Base-by-base conservation (phyloP, 75 land plant genomes). In the Pinus albicaulis region DNA sequence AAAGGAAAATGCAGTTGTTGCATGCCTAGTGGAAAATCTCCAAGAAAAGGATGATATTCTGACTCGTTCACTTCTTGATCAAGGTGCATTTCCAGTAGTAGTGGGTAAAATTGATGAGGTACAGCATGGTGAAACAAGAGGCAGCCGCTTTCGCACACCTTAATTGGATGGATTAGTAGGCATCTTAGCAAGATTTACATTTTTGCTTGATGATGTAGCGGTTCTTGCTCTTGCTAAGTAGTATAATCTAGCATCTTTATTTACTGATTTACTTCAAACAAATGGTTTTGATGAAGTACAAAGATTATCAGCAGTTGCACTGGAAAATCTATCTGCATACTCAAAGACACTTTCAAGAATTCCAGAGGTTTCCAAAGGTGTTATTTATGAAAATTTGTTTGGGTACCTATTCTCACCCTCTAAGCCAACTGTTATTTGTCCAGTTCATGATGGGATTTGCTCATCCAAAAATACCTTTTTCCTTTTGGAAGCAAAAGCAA, bases 271-370 rank as follows among this genome's bases (percentile, higher is more conserved):
- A 57, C 88, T 98, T 55, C 92, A 86, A 57, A 64, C 89, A 38
- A 92, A 81, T 77, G 91, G 91, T 17, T 84, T 86, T 36, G 99
- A 98, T 65, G 94, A 91, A 26, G 89, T 98, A 3, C 99, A 92
- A 71, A 80, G 79, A 74, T 85, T 82, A 44, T 91, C 94, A 34
- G 98, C 98, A 4, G 16, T 68, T 44, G 93, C 96, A 61, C 78
- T 98, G 77, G 91, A 91, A 72, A 93, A 92, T 79, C 78, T 98
- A n/a, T 95, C 98, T 2, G 73, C 74, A 34, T 81, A 84, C 69
- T 89, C 98, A 6, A 89, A 77, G 74, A 77, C 82, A 3, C 61
- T 94, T 56, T 89, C 95, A 24, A 76, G 61, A 65, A n/a, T 77
- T 65, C 93, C 96, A 1, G 88, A 83, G 56, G 10, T 79, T 4